Evolutionary conservation across 305 asterid species (phyloP), one percentile per base, ranked within the genome.

Genomic region (Fraxinus floribunda): DNA sequence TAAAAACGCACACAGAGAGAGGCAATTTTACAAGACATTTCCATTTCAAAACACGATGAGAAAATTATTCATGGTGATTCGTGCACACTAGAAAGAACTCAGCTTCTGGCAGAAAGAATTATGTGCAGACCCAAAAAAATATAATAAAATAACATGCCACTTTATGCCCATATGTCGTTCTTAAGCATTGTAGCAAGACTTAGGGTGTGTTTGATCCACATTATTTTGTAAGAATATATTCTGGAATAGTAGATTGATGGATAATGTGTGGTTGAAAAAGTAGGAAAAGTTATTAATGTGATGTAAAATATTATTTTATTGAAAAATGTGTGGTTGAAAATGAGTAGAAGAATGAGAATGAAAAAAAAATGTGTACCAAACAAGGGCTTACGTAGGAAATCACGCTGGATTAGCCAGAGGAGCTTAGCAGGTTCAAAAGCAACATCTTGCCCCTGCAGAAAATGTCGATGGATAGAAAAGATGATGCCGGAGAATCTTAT

Each of bases 351-450:
- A n/a, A n/a, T n/a, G n/a, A n/a, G n/a, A n/a, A n/a, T n/a, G n/a
- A n/a, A n/a, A n/a, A n/a, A n/a, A n/a, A n/a, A n/a, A n/a, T n/a
- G n/a, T n/a, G n/a, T n/a, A n/a, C n/a, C n/a, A n/a, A n/a, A n/a
- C n/a, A n/a, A n/a, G n/a, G n/a, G n/a, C n/a, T n/a, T 89, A 96
- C 99, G 97, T 82, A 94, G 91, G 88, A 96, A 96, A 86, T 96
- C 99, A 78, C 98, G 99, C 87, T 96, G 99, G 88, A 96, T 96
- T 87, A 96, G 89, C 99, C 99, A 96, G 77, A 96, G 90, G 77
- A 96, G 93, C 87, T 96, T 96, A 55, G 99, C 98, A 55, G 99
- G 99, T 88, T 93, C 98, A 90, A 96, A 96, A 26, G 99, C 99
- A 86, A 96, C 95, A 88, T 94, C 99, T 90, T 93, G 93, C 76